Evolutionary conservation across 2,329 filamentous ascomycete species (phyloP).

Genomic region (Nigrospora osmanthi): DNA sequence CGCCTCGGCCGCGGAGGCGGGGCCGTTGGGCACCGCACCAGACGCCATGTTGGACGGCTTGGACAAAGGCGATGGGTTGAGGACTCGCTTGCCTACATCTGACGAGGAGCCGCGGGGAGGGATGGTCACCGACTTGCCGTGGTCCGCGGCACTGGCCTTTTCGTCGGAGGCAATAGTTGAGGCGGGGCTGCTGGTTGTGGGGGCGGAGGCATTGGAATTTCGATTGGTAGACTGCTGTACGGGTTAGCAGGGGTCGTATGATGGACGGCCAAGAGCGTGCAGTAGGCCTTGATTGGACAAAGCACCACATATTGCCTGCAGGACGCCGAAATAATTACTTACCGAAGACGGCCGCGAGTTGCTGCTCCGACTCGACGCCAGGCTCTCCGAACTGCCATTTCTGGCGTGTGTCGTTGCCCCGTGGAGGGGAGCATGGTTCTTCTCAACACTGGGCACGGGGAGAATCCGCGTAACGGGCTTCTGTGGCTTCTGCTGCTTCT

Average conservation of each 20-base stretch:
- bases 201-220: conserved; percentile 37
- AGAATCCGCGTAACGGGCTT: conserved; percentile 27
- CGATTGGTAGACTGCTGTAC: conserved; percentile 49
- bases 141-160: conserved; percentile 40
- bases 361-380: conserved; percentile 48
- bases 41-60: conserved; percentile 58
- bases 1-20: conserved; percentile 18
- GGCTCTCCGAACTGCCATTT: conserved; percentile 58
- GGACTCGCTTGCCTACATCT: conserved; percentile 58
- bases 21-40: conserved; percentile 38
- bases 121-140: conserved; percentile 47
- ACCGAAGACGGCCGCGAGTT: conserved; percentile 59
- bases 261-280: conserved; percentile 19
- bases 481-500: conserved; percentile 17
- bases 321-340: conserved; percentile 30
- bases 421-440: conserved; percentile 9
- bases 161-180: conserved; percentile 37
- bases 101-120: conserved; percentile 56
- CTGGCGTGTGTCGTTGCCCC: conserved; percentile 25
- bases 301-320: conserved; percentile 13
- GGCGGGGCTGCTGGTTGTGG: conserved; percentile 46
- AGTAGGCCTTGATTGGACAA: conserved; percentile 34
- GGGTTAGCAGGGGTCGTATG: conserved; percentile 35
- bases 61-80: conserved; percentile 66
- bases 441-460: conserved; percentile 24